These are phyloP conservation scores for Lepiota subincarnata DNA, from an alignment of 768 basidiomycete genomes.

Conservation along the genomic window DNA sequence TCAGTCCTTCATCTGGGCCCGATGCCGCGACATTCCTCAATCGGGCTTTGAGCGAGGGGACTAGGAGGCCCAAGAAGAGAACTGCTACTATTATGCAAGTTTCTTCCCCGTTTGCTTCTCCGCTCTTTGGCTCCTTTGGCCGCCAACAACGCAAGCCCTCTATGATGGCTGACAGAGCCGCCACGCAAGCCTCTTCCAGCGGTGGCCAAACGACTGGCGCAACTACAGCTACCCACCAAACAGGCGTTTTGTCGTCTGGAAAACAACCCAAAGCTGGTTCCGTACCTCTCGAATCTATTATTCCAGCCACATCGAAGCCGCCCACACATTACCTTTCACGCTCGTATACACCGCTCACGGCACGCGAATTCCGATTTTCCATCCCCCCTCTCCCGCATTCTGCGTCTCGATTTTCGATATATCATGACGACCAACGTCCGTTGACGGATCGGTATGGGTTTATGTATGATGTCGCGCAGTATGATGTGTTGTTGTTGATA, in stretches of 20 bases:
- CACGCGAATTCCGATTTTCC: conserved; percentile 70
- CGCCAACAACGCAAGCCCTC: conserved; percentile 42
- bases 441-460: conserved; percentile 89
- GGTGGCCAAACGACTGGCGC: no score
- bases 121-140: conserved; percentile 58
- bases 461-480: conserved; percentile 80
- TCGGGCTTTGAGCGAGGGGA: conserved; percentile 37
- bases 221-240: not conserved
- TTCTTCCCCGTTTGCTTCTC: conserved; percentile 44
- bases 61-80: conserved; percentile 27
- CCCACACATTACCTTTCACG: conserved; percentile 82
- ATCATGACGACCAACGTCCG: conserved; percentile 50
- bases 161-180: conserved; percentile 16
- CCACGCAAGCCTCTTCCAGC: conserved; percentile 5
- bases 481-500: conserved; percentile 73
- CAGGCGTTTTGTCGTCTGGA: conserved; percentile 8
- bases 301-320: conserved; percentile 74
- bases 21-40: conserved; percentile 46
- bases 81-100: conserved; percentile 31
- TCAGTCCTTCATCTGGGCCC: conserved; percentile 35
- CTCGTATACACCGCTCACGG: conserved; percentile 67
- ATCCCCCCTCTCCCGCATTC: conserved; percentile 58
- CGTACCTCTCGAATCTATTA: conserved; percentile 79
- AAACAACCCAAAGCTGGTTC: conserved; percentile 31
- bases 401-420: conserved; percentile 49